Percentiles rank a stretch among this genome's conserved stretches.
Evolutionary conservation across 1,284 basidiomycete genomes (phyloP).

Genomic region (Cutaneotrichosporon mucoides): DNA sequence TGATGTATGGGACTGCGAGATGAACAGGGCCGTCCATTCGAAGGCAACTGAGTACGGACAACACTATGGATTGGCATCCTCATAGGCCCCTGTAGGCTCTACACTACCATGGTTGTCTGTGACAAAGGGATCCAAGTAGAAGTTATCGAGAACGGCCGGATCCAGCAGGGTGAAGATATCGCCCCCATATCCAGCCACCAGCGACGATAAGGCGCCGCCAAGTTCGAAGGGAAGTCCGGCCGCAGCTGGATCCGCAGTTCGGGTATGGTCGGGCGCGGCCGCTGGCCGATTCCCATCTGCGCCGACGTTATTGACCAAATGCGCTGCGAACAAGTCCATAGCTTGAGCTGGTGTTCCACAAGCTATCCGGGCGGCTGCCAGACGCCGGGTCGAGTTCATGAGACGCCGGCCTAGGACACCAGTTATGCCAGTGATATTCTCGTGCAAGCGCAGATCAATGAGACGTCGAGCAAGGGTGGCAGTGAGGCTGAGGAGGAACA

Average conservation of each 20-base stretch:
- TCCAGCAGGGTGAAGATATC: not conserved
- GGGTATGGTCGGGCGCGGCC: not conserved
- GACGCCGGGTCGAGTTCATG: slow-evolving; percentile 14
- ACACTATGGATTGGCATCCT: no score
- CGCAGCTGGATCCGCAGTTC: not conserved
- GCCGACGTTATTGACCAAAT: not conserved
- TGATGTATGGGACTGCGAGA: no score
- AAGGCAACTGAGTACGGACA: no score
- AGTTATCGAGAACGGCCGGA: not conserved
- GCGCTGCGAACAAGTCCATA: not conserved
- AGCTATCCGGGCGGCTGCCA: not conserved
- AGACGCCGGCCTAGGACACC: slow-evolving; percentile 17
- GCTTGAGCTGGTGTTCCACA: not conserved
- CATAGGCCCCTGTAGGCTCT: no score
- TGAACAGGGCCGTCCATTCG: no score
- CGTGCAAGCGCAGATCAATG: slow-evolving; percentile 16
- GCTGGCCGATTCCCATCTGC: not conserved
- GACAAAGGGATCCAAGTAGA: not conserved
- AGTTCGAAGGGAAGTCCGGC: not conserved
- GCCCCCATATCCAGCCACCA: not conserved
- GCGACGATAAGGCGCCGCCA: not conserved
- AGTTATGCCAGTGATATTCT: slow-evolving; percentile 17
- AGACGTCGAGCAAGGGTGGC: slow-evolving; percentile 16
- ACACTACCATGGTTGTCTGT: no score
- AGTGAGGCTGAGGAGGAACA: slow-evolving; percentile 19